Percentiles rank a stretch among this genome's conserved stretches.
phyloP scores from a whole-genome alignment of 306 rosid genomes.

The Lagenaria siceraria region DNA sequence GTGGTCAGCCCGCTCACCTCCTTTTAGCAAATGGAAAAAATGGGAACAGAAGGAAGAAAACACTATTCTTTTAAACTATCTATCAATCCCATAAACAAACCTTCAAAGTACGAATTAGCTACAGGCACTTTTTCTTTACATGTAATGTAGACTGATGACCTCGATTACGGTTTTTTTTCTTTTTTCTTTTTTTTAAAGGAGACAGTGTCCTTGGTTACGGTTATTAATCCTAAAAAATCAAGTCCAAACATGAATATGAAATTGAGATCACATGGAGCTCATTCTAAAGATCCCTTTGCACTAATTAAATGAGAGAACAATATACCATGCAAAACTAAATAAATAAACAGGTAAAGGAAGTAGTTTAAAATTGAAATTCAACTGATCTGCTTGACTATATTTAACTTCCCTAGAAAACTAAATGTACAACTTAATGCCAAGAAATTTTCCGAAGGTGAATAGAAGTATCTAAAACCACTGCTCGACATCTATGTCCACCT shows the following conservation, averaged over 20 bases:
- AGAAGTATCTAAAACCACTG: neutral
- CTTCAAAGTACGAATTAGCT: neutral
- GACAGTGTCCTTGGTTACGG: neutral
- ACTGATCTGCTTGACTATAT: neutral
- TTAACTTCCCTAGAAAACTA: neutral
- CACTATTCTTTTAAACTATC: neutral
- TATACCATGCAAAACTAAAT: neutral
- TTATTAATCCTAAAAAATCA: neutral
- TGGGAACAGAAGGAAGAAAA: neutral
- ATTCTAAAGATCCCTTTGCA: neutral
- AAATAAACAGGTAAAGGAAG: neutral
- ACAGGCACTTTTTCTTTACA: neutral
- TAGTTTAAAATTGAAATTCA: neutral
- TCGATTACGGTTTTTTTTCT: neutral
- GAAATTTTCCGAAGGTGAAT: neutral
- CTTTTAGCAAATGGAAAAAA: neutral
- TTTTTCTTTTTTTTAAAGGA: too few species aligned
- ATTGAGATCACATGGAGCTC: neutral
- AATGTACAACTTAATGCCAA: neutral
- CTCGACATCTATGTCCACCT: neutral
- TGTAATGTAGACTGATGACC: neutral
- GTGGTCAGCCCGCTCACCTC: neutral
- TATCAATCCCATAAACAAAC: neutral
- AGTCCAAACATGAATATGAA: neutral
- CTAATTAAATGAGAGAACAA: neutral